Percentiles rank a stretch among this genome's conserved stretches.
These are phyloP conservation scores for Penicillium sp. DNA, from an alignment of 2,329 filamentous ascomycete genomes.

Conservation along the genomic window DNA sequence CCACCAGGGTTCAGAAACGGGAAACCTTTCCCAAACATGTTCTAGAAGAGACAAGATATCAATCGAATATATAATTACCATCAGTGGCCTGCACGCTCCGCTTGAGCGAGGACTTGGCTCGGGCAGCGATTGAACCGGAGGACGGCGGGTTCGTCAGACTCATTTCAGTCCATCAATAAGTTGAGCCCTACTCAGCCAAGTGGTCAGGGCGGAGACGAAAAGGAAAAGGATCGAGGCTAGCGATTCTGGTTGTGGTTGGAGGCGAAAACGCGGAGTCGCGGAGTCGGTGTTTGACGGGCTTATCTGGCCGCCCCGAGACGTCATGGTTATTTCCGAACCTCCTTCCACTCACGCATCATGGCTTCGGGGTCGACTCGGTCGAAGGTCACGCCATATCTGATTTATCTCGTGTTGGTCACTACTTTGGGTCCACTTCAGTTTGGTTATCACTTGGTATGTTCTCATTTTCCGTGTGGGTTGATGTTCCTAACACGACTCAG, in stretches of 20 bases:
- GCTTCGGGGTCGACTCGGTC: slow-evolving; percentile 17
- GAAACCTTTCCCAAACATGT: slow-evolving; percentile 40
- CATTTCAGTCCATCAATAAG: slow-evolving; percentile 29
- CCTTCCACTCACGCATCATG: slow-evolving; percentile 17
- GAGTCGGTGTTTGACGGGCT: neutral
- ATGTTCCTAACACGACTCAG: slow-evolving; percentile 42
- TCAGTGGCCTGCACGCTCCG: slow-evolving; percentile 42
- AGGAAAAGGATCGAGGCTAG: too few species aligned
- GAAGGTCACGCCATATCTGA: slow-evolving; percentile 64
- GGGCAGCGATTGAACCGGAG: slow-evolving; percentile 36
- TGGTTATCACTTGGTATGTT: slow-evolving; percentile 77
- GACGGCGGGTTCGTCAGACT: slow-evolving; percentile 42
- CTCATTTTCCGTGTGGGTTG: neutral
- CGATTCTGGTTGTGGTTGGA: slow-evolving; percentile 1
- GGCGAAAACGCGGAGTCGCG: slow-evolving; percentile 3
- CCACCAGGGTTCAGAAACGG: slow-evolving; percentile 34
- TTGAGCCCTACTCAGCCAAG: neutral
- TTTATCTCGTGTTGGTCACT: slow-evolving; percentile 67
- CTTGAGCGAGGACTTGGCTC: slow-evolving; percentile 37
- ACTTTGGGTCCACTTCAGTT: slow-evolving; percentile 89
- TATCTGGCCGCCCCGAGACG: neutral
- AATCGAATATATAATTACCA: slow-evolving; percentile 36
- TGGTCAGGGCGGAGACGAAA: neutral
- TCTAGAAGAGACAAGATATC: slow-evolving; percentile 16
- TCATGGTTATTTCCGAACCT: neutral